A percentile compares a stretch with the other conserved stretches of the same genome.
Conservation (phyloP, 2,329 filamentous ascomycete genomes). For the Diaporthe destruens region DNA sequence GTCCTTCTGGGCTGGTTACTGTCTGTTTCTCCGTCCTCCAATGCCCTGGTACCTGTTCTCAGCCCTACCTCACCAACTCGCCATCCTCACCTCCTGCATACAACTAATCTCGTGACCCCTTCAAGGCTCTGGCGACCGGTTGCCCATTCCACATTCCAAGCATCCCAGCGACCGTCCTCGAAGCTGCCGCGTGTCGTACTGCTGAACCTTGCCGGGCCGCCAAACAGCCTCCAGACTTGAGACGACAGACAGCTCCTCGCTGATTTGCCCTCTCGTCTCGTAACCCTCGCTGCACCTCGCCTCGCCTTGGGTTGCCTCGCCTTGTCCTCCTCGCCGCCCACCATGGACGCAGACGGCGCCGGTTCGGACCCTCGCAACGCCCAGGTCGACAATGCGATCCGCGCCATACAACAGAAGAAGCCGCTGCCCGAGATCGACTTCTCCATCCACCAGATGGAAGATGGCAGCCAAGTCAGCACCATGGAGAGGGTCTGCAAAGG, state of each 20-base stretch:
- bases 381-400: conserved; percentile 89
- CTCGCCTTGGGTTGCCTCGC: conserved; percentile 16
- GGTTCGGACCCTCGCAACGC: conserved; percentile 62
- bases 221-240: conserved; percentile 12
- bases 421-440: conserved; percentile 98
- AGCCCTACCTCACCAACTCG: conserved; percentile 47
- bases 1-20: neutral
- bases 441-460: conserved; percentile 98
- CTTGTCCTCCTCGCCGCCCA: conserved; percentile 44
- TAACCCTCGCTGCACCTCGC: conserved; percentile 28
- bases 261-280: conserved; percentile 21
- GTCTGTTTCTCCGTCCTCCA: conserved; percentile 34
- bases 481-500: conserved; percentile 98
- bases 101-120: conserved; percentile 27
- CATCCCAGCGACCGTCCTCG: conserved; percentile 3
- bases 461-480: conserved; percentile 94
- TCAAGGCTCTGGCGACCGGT: conserved; percentile 38
- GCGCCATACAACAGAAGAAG: conserved; percentile 94
- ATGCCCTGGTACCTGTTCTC: conserved; percentile 37
- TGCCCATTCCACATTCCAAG: neutral
- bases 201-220: conserved; percentile 3
- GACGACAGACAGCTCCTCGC: conserved; percentile 24
- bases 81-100: conserved; percentile 36
- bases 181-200: conserved; percentile 5
- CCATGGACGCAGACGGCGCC: conserved; percentile 64